phyloP scores from a whole-genome alignment of 2,329 filamentous ascomycete genomes.

The Bisporella sp. region DNA sequence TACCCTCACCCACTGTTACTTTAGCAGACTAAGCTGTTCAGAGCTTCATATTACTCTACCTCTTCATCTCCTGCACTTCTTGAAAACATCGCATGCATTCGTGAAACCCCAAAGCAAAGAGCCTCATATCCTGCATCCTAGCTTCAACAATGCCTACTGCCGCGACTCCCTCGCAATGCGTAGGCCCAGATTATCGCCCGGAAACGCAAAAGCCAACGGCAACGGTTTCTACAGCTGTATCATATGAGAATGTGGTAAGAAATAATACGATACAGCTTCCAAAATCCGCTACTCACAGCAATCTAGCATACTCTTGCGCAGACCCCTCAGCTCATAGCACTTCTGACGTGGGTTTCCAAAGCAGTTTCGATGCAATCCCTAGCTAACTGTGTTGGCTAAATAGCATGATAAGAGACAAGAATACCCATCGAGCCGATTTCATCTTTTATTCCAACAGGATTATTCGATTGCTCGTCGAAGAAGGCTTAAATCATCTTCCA shows the following conservation, averaged over 20 bases:
- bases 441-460: constrained; percentile 99
- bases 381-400: constrained; percentile 6
- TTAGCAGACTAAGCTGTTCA: too few relatives aligned
- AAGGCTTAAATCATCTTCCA: constrained; percentile 93
- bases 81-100: too few relatives aligned
- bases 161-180: constrained; percentile 46
- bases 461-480: constrained; percentile 91
- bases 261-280: not conserved
- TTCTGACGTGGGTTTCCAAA: constrained; percentile 74
- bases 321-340: constrained; percentile 92
- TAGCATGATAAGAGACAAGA: constrained; percentile 92
- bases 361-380: not conserved
- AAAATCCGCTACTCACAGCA: not conserved
- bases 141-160: not conserved
- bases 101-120: too few relatives aligned
- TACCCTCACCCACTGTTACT: too few relatives aligned
- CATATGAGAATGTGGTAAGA: constrained; percentile 66
- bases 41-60: too few relatives aligned
- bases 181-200: constrained; percentile 74
- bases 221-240: constrained; percentile 78
- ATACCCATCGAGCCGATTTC: constrained; percentile 88
- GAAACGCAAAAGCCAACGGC: constrained; percentile 75
- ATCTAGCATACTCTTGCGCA: constrained; percentile 72
- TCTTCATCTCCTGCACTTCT: too few relatives aligned
- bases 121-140: too few relatives aligned